Percentiles rank a stretch among this genome's conserved stretches.
These are phyloP conservation scores for Platanthera guangdongensis DNA, from an alignment of 106 monocot species.

Conservation along the genomic window DNA sequence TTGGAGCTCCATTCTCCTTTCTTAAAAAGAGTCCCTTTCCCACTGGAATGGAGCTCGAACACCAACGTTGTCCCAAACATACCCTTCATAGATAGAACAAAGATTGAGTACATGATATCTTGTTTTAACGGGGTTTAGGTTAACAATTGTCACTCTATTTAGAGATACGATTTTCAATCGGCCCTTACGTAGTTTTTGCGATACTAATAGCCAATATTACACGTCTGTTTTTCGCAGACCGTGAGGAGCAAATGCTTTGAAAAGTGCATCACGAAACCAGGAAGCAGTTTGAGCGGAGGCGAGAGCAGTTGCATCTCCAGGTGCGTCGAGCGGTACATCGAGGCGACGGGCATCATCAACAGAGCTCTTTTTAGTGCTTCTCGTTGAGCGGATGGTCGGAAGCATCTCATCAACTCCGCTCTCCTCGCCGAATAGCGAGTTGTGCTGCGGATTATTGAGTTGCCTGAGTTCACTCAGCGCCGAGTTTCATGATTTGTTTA, in stretches of 20 bases:
- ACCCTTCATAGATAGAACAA: no score
- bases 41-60: no score
- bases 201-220: not conserved
- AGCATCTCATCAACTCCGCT: not conserved
- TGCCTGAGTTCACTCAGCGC: not conserved
- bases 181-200: not conserved
- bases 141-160: no score
- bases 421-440: not conserved
- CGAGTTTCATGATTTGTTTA: not conserved
- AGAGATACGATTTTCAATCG: no score
- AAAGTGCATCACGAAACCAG: constrained; percentile 96
- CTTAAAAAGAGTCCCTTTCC: no score
- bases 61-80: no score
- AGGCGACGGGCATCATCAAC: constrained; percentile 83
- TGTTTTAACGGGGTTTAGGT: no score
- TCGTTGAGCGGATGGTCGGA: constrained; percentile 7
- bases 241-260: constrained; percentile 84
- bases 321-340: constrained; percentile 91
- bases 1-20: no score
- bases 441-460: not conserved
- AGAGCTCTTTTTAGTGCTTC: constrained; percentile 65
- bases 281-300: constrained; percentile 78
- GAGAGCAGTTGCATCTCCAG: constrained; percentile 91
- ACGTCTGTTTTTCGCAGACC: constrained; percentile 32
- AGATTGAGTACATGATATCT: no score